These are phyloP conservation scores for Phtheirospermum japonicum DNA, from an alignment of 257 asterid species.

Conservation along the genomic window DNA sequence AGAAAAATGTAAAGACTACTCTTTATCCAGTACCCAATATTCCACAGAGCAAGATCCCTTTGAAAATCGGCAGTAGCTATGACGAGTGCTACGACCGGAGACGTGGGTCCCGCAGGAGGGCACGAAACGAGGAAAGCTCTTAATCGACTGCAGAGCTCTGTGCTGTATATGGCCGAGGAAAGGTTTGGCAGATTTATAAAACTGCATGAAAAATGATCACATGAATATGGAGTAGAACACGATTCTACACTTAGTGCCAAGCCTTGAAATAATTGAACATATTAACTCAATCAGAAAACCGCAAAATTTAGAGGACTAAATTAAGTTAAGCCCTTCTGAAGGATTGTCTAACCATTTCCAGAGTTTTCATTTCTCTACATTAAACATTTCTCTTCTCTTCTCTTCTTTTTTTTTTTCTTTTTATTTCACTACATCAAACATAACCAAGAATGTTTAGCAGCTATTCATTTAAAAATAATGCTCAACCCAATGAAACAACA, in stretches of 20 bases:
- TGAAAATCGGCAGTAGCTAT: constrained; percentile 89
- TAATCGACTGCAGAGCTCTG: constrained; percentile 71
- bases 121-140: constrained; percentile 76
- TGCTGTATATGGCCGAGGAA: constrained; percentile 75
- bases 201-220: constrained; percentile 36
- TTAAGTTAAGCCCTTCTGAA: background rate
- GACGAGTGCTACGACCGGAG: constrained; percentile 71
- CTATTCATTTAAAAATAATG: too few relatives aligned
- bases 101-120: constrained; percentile 79
- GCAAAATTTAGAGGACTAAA: background rate
- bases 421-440: background rate
- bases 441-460: too few relatives aligned
- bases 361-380: background rate
- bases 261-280: background rate
- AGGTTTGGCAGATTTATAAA: constrained; percentile 91
- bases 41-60: constrained; percentile 77
- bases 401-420: too few relatives aligned
- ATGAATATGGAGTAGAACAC: background rate
- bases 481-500: too few relatives aligned
- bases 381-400: too few relatives aligned
- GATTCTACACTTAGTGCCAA: background rate
- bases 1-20: background rate
- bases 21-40: constrained; percentile 50
- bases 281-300: background rate
- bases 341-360: background rate